These are phyloP conservation scores for Rhodocollybia butyracea DNA, from an alignment of 768 basidiomycete species.

Conservation along the genomic window DNA sequence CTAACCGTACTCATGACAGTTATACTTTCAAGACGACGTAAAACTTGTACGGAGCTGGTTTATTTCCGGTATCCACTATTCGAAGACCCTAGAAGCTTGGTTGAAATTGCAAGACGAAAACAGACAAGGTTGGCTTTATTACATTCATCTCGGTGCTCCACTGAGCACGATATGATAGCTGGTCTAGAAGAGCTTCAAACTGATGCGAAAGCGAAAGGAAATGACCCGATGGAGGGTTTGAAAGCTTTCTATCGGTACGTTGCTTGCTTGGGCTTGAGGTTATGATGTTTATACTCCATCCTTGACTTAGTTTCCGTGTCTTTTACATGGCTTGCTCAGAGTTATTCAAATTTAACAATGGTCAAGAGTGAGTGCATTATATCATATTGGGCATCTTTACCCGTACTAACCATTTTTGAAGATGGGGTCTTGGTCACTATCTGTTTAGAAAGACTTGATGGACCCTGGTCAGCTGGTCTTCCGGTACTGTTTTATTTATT, in stretches of 20 bases:
- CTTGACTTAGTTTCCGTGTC: slow-evolving; percentile 49
- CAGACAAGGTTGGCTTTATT: slow-evolving; percentile 27
- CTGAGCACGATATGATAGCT: slow-evolving; percentile 17
- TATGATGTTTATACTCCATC: not conserved
- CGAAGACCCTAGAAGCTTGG: slow-evolving; percentile 65
- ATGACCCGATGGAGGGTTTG: slow-evolving; percentile 44
- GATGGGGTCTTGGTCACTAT: slow-evolving; percentile 59
- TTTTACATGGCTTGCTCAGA: slow-evolving; percentile 74
- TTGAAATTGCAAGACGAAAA: slow-evolving; percentile 55
- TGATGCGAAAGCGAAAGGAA: slow-evolving; percentile 45
- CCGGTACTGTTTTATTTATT: too few relatives aligned
- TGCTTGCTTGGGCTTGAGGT: not conserved
- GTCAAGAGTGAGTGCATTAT: slow-evolving; percentile 52
- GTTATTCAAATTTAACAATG: slow-evolving; percentile 57
- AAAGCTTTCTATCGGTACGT: slow-evolving; percentile 54
- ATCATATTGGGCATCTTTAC: slow-evolving; percentile 10
- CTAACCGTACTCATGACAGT: slow-evolving; percentile 22
- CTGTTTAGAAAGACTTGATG: slow-evolving; percentile 36
- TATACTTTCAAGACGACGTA: slow-evolving; percentile 65
- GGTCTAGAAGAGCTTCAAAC: slow-evolving; percentile 46
- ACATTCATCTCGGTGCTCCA: not conserved
- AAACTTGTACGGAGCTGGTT: slow-evolving; percentile 59
- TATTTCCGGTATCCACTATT: slow-evolving; percentile 62
- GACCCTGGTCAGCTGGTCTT: too few relatives aligned
- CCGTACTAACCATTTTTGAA: slow-evolving; percentile 15